These are phyloP conservation scores for Proliferodiscus dingleyae DNA, from an alignment of 2,329 filamentous ascomycete genomes.

Conservation along the genomic window DNA sequence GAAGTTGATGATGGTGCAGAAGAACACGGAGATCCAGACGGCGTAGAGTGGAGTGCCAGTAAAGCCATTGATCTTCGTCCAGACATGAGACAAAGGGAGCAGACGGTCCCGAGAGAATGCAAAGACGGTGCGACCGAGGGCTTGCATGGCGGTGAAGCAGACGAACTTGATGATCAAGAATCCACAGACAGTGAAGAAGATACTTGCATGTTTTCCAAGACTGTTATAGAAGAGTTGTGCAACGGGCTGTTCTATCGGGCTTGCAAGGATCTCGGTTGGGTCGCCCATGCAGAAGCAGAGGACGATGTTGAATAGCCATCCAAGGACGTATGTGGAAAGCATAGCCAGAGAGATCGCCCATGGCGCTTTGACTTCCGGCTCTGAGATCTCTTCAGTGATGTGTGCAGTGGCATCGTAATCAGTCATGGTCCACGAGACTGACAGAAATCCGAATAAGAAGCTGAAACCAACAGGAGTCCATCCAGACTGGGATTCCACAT, in stretches of 20 bases:
- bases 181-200: slow-evolving; percentile 51
- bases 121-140: slow-evolving; percentile 46
- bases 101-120: slow-evolving; percentile 58
- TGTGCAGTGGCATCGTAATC: slow-evolving; percentile 42
- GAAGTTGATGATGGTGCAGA: slow-evolving; percentile 53
- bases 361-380: slow-evolving; percentile 47
- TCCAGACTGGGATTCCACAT: slow-evolving; percentile 46
- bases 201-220: slow-evolving; percentile 47
- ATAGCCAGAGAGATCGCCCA: slow-evolving; percentile 53
- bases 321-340: slow-evolving; percentile 49
- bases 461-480: slow-evolving; percentile 51
- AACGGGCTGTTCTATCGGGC: slow-evolving; percentile 47
- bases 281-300: slow-evolving; percentile 54
- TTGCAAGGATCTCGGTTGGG: slow-evolving; percentile 41
- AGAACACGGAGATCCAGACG: slow-evolving; percentile 51
- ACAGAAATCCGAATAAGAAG: slow-evolving; percentile 56
- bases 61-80: slow-evolving; percentile 45
- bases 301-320: slow-evolving; percentile 54
- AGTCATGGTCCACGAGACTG: slow-evolving; percentile 57
- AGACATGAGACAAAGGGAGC: slow-evolving; percentile 54
- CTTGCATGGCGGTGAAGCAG: slow-evolving; percentile 52
- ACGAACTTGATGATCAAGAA: slow-evolving; percentile 56
- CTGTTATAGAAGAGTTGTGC: slow-evolving; percentile 55
- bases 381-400: slow-evolving; percentile 47
- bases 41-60: slow-evolving; percentile 58